phyloP scores from a whole-genome alignment of 2,329 filamentous ascomycete species.

The Westerdykella aurantiaca region DNA sequence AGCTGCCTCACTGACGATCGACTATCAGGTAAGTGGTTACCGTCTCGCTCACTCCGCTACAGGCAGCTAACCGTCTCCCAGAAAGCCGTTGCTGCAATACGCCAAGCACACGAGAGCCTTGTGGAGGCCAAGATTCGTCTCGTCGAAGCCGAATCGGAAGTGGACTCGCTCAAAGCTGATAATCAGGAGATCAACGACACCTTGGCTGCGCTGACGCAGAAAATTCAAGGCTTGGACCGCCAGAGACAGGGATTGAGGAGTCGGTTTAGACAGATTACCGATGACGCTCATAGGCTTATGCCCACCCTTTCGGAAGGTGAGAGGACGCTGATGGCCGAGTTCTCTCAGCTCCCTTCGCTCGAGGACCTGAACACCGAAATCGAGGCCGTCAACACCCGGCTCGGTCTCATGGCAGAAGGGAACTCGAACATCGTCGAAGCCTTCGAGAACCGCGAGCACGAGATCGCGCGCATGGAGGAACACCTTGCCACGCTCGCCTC shows the following conservation, averaged over 20 bases:
- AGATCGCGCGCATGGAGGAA: conserved; percentile 61
- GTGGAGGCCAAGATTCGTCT: conserved; percentile 64
- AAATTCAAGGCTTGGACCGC: conserved; percentile 15
- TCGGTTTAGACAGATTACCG: conserved; percentile 7
- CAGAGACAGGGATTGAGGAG: conserved; percentile 6
- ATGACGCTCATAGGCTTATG: conserved; percentile 12
- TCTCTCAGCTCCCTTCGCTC: conserved; percentile 14
- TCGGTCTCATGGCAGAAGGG: conserved; percentile 74
- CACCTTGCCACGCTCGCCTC: conserved; percentile 53
- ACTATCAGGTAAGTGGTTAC: conserved; percentile 48
- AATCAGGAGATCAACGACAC: conserved; percentile 43
- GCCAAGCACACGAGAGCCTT: conserved; percentile 56
- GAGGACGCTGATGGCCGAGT: conserved; percentile 14
- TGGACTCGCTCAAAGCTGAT: conserved; percentile 60
- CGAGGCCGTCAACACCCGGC: conserved; percentile 63
- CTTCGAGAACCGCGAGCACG: conserved; percentile 49
- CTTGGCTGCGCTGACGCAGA: conserved; percentile 24
- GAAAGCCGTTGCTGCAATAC: conserved; percentile 58
- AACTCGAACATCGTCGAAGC: conserved; percentile 70
- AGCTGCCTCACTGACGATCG: conserved; percentile 40
- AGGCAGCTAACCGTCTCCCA: conserved; percentile 28
- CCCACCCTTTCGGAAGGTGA: conserved; percentile 23
- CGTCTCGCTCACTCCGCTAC: background rate
- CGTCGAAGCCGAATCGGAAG: conserved; percentile 79
- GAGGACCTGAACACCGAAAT: conserved; percentile 70